Evolutionary conservation across 805 yeast species (phyloP).

Genomic region (Isabelozyma pseudorhagii): DNA sequence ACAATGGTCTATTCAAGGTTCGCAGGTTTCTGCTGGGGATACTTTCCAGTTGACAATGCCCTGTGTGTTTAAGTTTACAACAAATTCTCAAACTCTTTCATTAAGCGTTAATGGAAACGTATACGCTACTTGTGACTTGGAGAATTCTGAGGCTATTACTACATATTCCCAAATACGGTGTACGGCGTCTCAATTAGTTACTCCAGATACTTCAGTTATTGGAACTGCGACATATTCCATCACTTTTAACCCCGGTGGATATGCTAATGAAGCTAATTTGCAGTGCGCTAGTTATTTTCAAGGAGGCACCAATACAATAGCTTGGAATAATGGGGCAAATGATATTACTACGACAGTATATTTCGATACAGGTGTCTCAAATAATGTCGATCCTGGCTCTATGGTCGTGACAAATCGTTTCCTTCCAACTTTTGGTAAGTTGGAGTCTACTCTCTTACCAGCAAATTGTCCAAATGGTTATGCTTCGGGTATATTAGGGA

Average conservation of each 20-base stretch:
- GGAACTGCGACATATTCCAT: constrained; percentile 2
- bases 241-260: neutral
- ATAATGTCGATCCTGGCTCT: neutral
- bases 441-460: neutral
- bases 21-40: constrained; percentile 18
- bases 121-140: neutral
- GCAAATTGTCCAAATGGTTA: neutral
- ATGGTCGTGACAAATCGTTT: neutral
- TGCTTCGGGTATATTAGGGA: neutral
- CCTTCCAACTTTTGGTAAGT: neutral
- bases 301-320: neutral
- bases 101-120: neutral
- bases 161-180: constrained; percentile 7
- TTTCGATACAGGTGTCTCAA: neutral
- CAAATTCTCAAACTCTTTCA: neutral
- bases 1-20: constrained; percentile 16
- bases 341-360: neutral
- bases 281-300: neutral
- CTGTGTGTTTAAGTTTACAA: constrained; percentile 13
- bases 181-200: constrained; percentile 4
- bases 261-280: too few species aligned
- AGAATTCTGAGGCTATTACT: constrained; percentile 4
- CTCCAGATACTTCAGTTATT: neutral
- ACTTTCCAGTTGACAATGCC: constrained; percentile 24
- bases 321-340: neutral